Evolutionary conservation across 805 yeast genomes (phyloP), one percentile per base, ranked within the genome.

Genomic region (Metschnikowia colocasiae): DNA sequence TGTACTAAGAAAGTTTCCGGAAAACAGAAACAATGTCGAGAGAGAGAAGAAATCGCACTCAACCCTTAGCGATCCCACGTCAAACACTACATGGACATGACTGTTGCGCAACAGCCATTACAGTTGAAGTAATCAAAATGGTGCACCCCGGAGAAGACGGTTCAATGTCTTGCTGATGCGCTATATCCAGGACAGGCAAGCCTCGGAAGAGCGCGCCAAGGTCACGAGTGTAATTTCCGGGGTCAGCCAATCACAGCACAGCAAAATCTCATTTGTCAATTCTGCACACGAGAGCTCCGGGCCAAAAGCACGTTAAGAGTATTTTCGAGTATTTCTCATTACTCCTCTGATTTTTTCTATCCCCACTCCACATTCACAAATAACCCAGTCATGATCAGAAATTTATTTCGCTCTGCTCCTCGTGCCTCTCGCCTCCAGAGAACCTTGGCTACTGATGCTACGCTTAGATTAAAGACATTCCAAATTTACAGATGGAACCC

Each of bases 401-500:
- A 51, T 12, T 32, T 46, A 9, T 44, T 54, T 33, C 56, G 59
- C 46, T 52, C 55, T 8, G 49, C 43, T 25, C 36, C 56, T 12
- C 55, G 55, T 29, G 43, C 49, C 19, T 39, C 51, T n/a, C 45
- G 47, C 20, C 40, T 46, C 30, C 53, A 53, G 44, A 48, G 59
- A 40, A 47, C 44, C 30, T 51, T 56, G 53, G 78, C 84, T 42
- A 55, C 63, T 15, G 57, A 61, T 32, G 79, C 72, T 50, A 67
- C 67, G 50, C 81, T 82, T 41, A 76, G 85, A 52, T 55, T 85
- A 58, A 94, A 94, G 76, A 81, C 83, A 27, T 91, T 94, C 72
- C 87, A 91, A 66, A 83, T 94, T 61, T 94, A 94, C 79, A 83
- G 99, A 75, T 94, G 99, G 99, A 87, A 86, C 63, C 99, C 99